These are phyloP conservation scores for Blastobotrys chiropterorum DNA, from an alignment of 805 yeast genomes.

Conservation along the genomic window DNA sequence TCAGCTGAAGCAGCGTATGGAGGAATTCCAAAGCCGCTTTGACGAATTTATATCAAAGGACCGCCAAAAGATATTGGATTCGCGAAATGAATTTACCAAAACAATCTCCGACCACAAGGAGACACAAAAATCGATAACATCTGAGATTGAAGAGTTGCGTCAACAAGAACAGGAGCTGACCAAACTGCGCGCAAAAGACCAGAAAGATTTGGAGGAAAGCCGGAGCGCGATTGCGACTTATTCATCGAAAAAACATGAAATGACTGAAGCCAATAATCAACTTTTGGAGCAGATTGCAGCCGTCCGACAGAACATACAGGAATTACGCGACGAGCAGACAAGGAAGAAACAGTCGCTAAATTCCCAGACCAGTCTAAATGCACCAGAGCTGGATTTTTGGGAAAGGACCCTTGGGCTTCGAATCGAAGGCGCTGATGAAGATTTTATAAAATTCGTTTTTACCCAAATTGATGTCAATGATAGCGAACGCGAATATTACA, in stretches of 20 bases:
- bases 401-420: constrained; percentile 51
- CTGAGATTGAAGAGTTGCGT: constrained; percentile 26
- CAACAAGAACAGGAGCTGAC: constrained; percentile 17
- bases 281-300: constrained; percentile 28
- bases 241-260: constrained; percentile 22
- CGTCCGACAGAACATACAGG: constrained; percentile 29
- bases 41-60: constrained; percentile 31
- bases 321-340: constrained; percentile 29
- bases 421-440: constrained; percentile 45
- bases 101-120: constrained; percentile 16
- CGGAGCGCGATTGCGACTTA: constrained; percentile 22
- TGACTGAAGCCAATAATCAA: constrained; percentile 16
- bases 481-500: constrained; percentile 36
- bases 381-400: constrained; percentile 46
- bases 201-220: constrained; percentile 23
- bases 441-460: constrained; percentile 44
- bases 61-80: constrained; percentile 27
- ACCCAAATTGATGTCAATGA: constrained; percentile 42
- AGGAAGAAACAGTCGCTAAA: constrained; percentile 31
- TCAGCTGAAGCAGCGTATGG: constrained; percentile 34
- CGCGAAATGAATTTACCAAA: constrained; percentile 18
- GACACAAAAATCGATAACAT: constrained; percentile 26
- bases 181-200: constrained; percentile 19
- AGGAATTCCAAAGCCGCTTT: constrained; percentile 35
- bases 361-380: constrained; percentile 42